These are phyloP conservation scores for Zymoseptoria pseudotritici DNA, from an alignment of 2,329 filamentous ascomycete genomes.

Conservation along the genomic window DNA sequence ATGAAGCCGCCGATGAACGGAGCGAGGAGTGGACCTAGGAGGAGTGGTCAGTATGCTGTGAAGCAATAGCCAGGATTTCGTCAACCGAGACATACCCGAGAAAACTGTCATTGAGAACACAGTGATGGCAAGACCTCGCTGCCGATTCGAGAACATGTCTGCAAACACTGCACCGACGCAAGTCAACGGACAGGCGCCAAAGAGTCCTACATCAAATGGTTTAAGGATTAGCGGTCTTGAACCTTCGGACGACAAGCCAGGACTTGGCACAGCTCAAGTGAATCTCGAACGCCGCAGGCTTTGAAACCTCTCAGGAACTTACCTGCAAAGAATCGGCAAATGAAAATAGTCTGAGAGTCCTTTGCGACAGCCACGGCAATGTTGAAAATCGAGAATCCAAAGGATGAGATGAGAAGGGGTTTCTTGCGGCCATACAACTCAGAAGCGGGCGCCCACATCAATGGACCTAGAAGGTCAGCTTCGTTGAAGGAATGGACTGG, in stretches of 20 bases:
- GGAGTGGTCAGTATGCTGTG: not conserved
- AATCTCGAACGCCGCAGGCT: not conserved
- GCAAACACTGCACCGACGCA: conserved; percentile 43
- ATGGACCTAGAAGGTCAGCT: conserved; percentile 12
- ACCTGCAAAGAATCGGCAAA: conserved; percentile 33
- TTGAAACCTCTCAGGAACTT: not conserved
- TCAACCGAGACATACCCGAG: not conserved
- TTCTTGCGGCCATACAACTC: conserved; percentile 31
- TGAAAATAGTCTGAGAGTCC: conserved; percentile 33
- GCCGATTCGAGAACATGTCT: conserved; percentile 29
- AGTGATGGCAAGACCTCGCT: conserved; percentile 29
- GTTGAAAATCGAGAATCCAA: conserved; percentile 39
- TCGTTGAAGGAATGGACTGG: not conserved
- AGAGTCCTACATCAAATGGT: conserved; percentile 11
- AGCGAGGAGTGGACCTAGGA: conserved; percentile 26
- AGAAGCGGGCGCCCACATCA: conserved; percentile 45
- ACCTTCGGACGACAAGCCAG: not conserved
- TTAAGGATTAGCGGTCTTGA: not conserved
- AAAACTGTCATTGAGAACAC: conserved; percentile 32
- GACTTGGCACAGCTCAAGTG: not conserved
- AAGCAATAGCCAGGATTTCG: not conserved
- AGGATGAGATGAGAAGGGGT: conserved; percentile 27
- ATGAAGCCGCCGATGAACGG: conserved; percentile 30
- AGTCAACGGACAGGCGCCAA: conserved; percentile 37
- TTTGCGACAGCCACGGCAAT: conserved; percentile 37